phyloP scores from a whole-genome alignment of 441 rosid species.

The Bocquillonia castaneifolia region DNA sequence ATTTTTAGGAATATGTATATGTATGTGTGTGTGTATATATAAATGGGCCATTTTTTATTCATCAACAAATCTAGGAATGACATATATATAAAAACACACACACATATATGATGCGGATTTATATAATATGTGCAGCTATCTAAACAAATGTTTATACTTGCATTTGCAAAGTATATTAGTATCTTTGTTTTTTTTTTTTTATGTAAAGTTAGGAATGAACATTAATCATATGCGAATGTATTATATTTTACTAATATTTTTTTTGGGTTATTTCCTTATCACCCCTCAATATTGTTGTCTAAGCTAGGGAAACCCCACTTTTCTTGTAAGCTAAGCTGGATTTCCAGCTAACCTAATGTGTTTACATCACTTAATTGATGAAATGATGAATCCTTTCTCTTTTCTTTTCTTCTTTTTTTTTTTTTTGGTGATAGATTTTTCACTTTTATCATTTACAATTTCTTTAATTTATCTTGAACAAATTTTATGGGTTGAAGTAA shows the following conservation, averaged over 20 bases:
- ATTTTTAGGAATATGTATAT: constrained; percentile 15
- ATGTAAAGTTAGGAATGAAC: constrained; percentile 15
- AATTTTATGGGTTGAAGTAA: not conserved
- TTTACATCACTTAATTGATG: constrained; percentile 26
- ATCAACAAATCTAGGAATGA: constrained; percentile 21
- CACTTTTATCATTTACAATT: not conserved
- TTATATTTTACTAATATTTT: not conserved
- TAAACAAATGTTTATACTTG: no score
- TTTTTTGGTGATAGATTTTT: not conserved
- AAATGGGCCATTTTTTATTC: constrained; percentile 14
- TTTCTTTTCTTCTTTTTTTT: not conserved
- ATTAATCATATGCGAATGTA: constrained; percentile 14
- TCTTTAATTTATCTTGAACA: constrained; percentile 1
- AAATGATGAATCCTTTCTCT: not conserved
- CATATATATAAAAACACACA: not conserved
- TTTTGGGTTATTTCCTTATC: not conserved
- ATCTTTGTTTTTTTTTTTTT: not conserved
- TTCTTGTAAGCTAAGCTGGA: constrained; percentile 19
- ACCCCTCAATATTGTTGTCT: constrained; percentile 6
- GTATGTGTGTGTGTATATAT: not conserved
- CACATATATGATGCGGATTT: not conserved
- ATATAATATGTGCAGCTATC: no score
- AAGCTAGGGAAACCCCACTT: constrained; percentile 29
- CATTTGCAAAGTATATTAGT: not conserved
- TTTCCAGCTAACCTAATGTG: constrained; percentile 15